phyloP scores from a whole-genome alignment of 2,329 filamentous ascomycete species.

The Claviceps purpurea region DNA sequence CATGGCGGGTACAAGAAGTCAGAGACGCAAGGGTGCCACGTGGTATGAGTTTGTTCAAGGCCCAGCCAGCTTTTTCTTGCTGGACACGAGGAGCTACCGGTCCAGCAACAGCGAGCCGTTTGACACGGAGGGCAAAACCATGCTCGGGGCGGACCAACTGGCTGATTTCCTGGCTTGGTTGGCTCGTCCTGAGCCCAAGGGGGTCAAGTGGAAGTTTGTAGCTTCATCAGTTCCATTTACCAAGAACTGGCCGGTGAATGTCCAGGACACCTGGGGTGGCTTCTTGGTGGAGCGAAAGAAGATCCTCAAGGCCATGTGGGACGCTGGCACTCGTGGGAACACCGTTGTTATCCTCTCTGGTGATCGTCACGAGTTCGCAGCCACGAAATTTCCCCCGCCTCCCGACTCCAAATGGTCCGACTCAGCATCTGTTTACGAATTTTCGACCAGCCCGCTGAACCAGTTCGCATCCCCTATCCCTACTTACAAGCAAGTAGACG shows the following conservation, averaged over 20 bases:
- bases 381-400: slow-evolving; percentile 62
- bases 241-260: slow-evolving; percentile 90
- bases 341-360: slow-evolving; percentile 79
- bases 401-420: slow-evolving; percentile 47
- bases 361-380: slow-evolving; percentile 93
- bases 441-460: slow-evolving; percentile 78
- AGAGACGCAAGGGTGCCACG: slow-evolving; percentile 43
- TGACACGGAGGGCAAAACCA: slow-evolving; percentile 58
- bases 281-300: slow-evolving; percentile 68
- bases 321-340: slow-evolving; percentile 57
- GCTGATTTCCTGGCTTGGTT: slow-evolving; percentile 70
- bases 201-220: slow-evolving; percentile 87
- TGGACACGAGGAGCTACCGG: slow-evolving; percentile 82
- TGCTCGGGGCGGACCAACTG: slow-evolving; percentile 72
- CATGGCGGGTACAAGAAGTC: slow-evolving; percentile 27
- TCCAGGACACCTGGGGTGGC: slow-evolving; percentile 85
- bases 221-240: slow-evolving; percentile 88
- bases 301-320: slow-evolving; percentile 88
- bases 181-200: slow-evolving; percentile 53
- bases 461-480: slow-evolving; percentile 86
- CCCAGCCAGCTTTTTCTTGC: slow-evolving; percentile 84
- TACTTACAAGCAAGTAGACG: slow-evolving; percentile 70
- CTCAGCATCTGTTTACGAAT: slow-evolving; percentile 66
- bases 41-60: slow-evolving; percentile 87
- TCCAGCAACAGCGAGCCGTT: slow-evolving; percentile 50